Conservation (phyloP, 352 stramenopile genomes). For the Phytophthora idaei region DNA sequence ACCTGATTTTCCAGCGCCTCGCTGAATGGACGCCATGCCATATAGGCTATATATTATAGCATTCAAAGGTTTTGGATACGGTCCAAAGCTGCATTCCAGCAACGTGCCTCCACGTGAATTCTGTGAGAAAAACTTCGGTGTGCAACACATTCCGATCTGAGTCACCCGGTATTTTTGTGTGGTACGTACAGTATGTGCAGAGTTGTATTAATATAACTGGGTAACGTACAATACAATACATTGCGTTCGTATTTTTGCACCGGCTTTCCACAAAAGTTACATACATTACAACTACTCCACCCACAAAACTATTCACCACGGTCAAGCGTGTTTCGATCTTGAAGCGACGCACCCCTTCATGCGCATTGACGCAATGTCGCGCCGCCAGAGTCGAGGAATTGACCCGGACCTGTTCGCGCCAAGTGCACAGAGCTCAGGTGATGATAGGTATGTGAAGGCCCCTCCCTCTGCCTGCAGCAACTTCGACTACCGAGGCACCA, state of each 20-base stretch:
- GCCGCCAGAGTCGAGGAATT: constrained; percentile 39
- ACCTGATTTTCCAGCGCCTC: constrained; percentile 25
- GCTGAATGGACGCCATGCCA: constrained; percentile 20
- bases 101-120: not conserved
- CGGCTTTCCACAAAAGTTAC: constrained; percentile 9
- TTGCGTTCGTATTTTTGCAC: constrained; percentile 17
- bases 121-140: not conserved
- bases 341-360: constrained; percentile 23
- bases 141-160: not conserved
- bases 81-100: not conserved
- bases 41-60: not conserved
- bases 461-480: constrained; percentile 1
- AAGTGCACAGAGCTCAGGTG: constrained; percentile 19
- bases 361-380: constrained; percentile 27
- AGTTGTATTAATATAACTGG: too few species aligned
- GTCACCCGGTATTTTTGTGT: not conserved
- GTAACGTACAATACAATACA: not conserved
- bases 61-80: constrained; percentile 1
- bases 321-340: constrained; percentile 24
- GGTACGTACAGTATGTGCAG: too few species aligned
- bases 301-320: constrained; percentile 19
- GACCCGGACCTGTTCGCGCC: constrained; percentile 68
- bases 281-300: not conserved
- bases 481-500: constrained; percentile 5
- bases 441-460: constrained; percentile 18